Evolutionary conservation across 1,284 basidiomycete genomes (phyloP), one percentile per base, ranked within the genome.

Genomic region (Schizophyllum amplum): DNA sequence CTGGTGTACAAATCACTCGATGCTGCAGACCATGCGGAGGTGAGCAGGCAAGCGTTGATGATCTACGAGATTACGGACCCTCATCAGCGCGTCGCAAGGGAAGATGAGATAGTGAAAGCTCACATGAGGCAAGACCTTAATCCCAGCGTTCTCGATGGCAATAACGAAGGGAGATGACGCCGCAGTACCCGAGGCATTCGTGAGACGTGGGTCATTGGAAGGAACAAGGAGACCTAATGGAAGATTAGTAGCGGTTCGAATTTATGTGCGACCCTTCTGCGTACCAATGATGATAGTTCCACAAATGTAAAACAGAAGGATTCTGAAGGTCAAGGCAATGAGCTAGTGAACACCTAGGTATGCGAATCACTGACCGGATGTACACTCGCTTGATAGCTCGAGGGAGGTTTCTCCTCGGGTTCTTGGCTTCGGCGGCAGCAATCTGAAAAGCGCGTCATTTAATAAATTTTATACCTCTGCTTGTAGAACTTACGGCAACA

Each of bases 11-110:
- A 69, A 65, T 94, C 87, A 62, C 87, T 89, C 46, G 85, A 89
- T 1, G 88, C 90, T 4, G 93, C 91, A 5, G 90, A 93, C 81
- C 89, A 90, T 1, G 93, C 93, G 1, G 90, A 90, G 24, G 86
- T 89, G 56, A 95, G 72, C 25, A 96, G 78, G 67, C 83, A 85
- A 5, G 93, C 92, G 69, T 96, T 96, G 72, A 94, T 92, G 62
- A 94, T 73, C 84, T 86, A 52, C 24, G 53, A 7, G 27, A 11
- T 27, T 60, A 26, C 51, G 49, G 47, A n/a, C n/a, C n/a, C n/a
- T n/a, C n/a, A n/a, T n/a, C n/a, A n/a, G 50, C 24, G 26, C 17
- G 24, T 63, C 72, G 58, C 61, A 79, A 82, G 54, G 80, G 81
- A 2, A 90, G 90, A 1, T 93, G 72, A 9, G 75, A 78, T 33